Conservation (phyloP, 768 basidiomycete species). For the Termitomyces heimii region DNA sequence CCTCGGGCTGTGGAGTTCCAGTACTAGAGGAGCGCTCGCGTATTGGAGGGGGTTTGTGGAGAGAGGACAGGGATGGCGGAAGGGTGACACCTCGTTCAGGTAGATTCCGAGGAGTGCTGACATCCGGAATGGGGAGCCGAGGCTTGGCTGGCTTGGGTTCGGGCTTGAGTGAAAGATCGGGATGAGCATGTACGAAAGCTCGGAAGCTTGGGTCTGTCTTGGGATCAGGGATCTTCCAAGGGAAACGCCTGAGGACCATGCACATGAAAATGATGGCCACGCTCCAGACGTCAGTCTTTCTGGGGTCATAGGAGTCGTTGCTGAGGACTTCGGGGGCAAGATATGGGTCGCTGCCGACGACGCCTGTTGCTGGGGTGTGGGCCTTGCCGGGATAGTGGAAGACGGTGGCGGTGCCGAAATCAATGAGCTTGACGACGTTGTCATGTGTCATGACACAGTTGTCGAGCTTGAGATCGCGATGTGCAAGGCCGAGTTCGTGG, state of each 20-base stretch:
- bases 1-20: conserved; percentile 20
- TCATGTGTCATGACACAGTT: conserved; percentile 98
- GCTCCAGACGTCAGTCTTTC: conserved; percentile 98
- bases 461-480: conserved; percentile 98
- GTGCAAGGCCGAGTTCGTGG: conserved; percentile 95
- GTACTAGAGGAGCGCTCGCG: conserved; percentile 31
- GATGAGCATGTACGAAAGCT: conserved; percentile 89
- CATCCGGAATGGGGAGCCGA: conserved; percentile 7
- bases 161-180: conserved; percentile 62
- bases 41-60: conserved; percentile 18
- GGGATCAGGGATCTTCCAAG: conserved; percentile 97
- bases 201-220: conserved; percentile 91
- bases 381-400: conserved; percentile 97
- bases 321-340: conserved; percentile 93
- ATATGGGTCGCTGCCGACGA: conserved; percentile 98
- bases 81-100: conserved; percentile 30
- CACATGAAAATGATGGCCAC: conserved; percentile 99
- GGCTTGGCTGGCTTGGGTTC: conserved; percentile 26
- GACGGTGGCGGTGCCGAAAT: conserved; percentile 99
- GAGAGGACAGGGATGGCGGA: conserved; percentile 22
- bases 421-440: conserved; percentile 97
- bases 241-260: conserved; percentile 96
- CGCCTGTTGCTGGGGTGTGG: conserved; percentile 72
- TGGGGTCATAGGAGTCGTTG: conserved; percentile 82
- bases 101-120: conserved; percentile 8